These are phyloP conservation scores for Elasticomyces elasticus DNA, from an alignment of 495 filamentous ascomycete genomes.

Conservation along the genomic window DNA sequence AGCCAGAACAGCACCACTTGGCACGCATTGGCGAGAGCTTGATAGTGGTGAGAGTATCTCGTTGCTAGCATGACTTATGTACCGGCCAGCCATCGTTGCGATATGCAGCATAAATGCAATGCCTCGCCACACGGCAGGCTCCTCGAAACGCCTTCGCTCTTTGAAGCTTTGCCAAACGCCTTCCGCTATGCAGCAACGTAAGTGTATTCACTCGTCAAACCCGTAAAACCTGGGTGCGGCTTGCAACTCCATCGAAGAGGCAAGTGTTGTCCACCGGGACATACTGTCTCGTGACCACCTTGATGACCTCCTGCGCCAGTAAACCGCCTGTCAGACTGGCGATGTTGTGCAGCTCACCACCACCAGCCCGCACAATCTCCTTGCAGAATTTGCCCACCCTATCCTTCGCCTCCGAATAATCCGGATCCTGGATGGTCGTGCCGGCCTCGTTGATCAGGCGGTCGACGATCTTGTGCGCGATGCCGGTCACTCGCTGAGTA, in stretches of 20 bases:
- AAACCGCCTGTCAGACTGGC: conserved; percentile 84
- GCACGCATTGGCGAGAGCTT: no score
- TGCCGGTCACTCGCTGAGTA: conserved; percentile 23
- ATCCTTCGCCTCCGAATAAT: conserved; percentile 39
- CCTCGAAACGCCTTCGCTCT: neutral
- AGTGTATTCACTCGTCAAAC: conserved; percentile 13
- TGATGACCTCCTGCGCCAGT: conserved; percentile 91
- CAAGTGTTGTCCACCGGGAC: conserved; percentile 88
- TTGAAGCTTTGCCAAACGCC: neutral
- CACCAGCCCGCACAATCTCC: conserved; percentile 56
- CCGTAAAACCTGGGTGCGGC: conserved; percentile 62
- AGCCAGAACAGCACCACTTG: no score
- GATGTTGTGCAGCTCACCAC: conserved; percentile 88
- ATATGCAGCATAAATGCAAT: no score
- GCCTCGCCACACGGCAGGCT: no score
- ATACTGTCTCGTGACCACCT: conserved; percentile 94
- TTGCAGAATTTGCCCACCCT: conserved; percentile 23
- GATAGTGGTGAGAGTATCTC: no score
- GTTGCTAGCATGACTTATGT: no score
- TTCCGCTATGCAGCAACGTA: neutral
- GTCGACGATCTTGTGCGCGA: conserved; percentile 38
- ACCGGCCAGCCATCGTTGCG: no score
- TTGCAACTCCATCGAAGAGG: conserved; percentile 80
- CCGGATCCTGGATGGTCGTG: conserved; percentile 33
- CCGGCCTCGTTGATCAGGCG: conserved; percentile 41